A percentile compares a stretch with the other conserved stretches of the same genome.
Evolutionary conservation across 2,329 filamentous ascomycete species (phyloP).

Genomic region (Mycocentrospora acerina): DNA sequence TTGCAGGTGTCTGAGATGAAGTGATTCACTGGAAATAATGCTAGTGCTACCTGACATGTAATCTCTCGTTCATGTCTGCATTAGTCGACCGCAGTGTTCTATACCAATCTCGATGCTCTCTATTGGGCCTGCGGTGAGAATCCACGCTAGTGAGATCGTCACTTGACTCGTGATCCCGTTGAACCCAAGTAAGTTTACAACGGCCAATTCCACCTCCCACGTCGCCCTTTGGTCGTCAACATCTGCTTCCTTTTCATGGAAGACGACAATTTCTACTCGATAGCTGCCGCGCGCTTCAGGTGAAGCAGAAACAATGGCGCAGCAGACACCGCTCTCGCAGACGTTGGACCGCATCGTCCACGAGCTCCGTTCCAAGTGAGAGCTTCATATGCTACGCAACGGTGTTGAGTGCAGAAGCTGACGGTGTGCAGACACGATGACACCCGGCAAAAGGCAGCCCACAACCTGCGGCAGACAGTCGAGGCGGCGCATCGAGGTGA

Average conservation of each 20-base stretch:
- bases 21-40: slow-evolving; percentile 4
- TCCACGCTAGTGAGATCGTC: too few relatives aligned
- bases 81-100: too few relatives aligned
- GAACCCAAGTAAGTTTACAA: slow-evolving; percentile 18
- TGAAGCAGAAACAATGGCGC: slow-evolving; percentile 42
- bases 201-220: slow-evolving; percentile 13
- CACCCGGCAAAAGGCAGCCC: slow-evolving; percentile 46
- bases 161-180: too few relatives aligned
- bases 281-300: slow-evolving; percentile 34
- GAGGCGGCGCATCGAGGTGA: slow-evolving; percentile 50
- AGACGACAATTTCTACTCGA: slow-evolving; percentile 11
- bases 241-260: slow-evolving; percentile 36
- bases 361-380: slow-evolving; percentile 59
- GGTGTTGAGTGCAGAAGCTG: slow-evolving; percentile 9
- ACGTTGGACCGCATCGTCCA: slow-evolving; percentile 56
- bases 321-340: slow-evolving; percentile 34
- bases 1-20: slow-evolving; percentile 1
- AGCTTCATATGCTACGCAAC: slow-evolving; percentile 4
- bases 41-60: not conserved
- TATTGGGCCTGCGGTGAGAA: slow-evolving; percentile 10
- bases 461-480: slow-evolving; percentile 46
- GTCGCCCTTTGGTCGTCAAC: not conserved
- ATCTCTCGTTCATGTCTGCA: not conserved
- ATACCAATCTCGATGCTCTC: too few relatives aligned
- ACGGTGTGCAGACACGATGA: slow-evolving; percentile 46